Evolutionary conservation across 2,329 filamentous ascomycete genomes (phyloP), one percentile per base, ranked within the genome.

Genomic region (Diaporthe vexans): DNA sequence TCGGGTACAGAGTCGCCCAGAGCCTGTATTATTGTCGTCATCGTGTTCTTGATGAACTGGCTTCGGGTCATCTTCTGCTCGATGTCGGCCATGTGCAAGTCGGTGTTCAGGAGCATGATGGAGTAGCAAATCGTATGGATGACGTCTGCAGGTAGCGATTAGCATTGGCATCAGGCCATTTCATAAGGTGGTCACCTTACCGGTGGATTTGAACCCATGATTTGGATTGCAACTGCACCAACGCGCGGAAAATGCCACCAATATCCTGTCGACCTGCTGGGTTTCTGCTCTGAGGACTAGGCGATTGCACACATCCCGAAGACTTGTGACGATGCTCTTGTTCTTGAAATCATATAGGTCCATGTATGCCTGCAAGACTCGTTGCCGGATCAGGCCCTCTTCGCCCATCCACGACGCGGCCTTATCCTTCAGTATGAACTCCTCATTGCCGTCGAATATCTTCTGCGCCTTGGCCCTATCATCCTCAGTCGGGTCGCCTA

Each of bases 121-220:
- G 97, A 98, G 83, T 98, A 99, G 84, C 95, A 97, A 77, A 98
- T 97, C 33, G 95, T 98, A 82, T 99, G 96, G 24, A 99, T 95
- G 63, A 98, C 94, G 85, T 98, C 96, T 94, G 79, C 21, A 13
- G 11, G 43, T 13, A 58, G 46, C 24, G 5, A 29, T 72, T 35
- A 74, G 71, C 67, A 65, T 46, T 76, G 21, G 17, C 29, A 10
- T 33, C 29, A 8, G 33, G 2, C 10, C 46, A 29, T 17, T 5
- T 17, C 35, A 43, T 35, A 26, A 8, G 6, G 15, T 69, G 10
- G 5, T 48, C 51, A 83, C 1, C 91, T 84, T 87, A 95, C 94
- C 94, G 78, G 88, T 91, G 72, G 93, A 91, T 83, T 97, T 98
- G 88, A 98, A 99, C 19, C 96, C 95, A 83, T 99, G 95, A 57